Conservation (phyloP, 179 eudicot species). For the Amaranthus tricolor region DNA sequence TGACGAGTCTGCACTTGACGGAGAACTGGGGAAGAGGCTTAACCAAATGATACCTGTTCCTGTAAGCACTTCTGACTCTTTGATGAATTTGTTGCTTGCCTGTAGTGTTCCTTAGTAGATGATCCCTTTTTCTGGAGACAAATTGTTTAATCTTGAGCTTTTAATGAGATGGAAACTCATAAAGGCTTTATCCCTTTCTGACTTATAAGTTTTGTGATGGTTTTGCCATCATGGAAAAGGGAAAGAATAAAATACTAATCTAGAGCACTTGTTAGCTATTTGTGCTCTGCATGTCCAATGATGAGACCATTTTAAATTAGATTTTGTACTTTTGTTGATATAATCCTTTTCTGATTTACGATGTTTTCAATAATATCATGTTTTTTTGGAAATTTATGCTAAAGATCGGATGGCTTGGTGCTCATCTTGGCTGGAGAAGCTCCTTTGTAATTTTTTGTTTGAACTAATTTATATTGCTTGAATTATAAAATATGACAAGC, state of each 20-base stretch:
- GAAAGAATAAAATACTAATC: neutral
- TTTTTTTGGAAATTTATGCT: neutral
- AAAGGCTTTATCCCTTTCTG: neutral
- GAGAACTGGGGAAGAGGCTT: slow-evolving; percentile 85
- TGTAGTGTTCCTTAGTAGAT: neutral
- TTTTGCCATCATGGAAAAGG: neutral
- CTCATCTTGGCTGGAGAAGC: neutral
- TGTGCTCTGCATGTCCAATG: neutral
- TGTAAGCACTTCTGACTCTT: slow-evolving; percentile 43
- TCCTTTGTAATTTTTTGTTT: too few relatives aligned
- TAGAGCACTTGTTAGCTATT: neutral
- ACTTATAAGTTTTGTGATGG: neutral
- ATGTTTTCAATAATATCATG: neutral
- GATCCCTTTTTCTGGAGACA: neutral
- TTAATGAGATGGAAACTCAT: slow-evolving; percentile 2
- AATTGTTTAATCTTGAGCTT: neutral
- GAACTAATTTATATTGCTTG: neutral
- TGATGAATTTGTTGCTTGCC: neutral
- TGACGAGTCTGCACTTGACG: slow-evolving; percentile 62
- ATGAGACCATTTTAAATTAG: neutral
- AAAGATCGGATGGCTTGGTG: neutral
- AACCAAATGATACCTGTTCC: slow-evolving; percentile 74
- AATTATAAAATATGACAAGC: too few relatives aligned
- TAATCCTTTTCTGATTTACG: neutral
- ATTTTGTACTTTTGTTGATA: neutral